These are phyloP conservation scores for Leptodontidium sp. DNA, from an alignment of 2,329 filamentous ascomycete species.

Conservation along the genomic window DNA sequence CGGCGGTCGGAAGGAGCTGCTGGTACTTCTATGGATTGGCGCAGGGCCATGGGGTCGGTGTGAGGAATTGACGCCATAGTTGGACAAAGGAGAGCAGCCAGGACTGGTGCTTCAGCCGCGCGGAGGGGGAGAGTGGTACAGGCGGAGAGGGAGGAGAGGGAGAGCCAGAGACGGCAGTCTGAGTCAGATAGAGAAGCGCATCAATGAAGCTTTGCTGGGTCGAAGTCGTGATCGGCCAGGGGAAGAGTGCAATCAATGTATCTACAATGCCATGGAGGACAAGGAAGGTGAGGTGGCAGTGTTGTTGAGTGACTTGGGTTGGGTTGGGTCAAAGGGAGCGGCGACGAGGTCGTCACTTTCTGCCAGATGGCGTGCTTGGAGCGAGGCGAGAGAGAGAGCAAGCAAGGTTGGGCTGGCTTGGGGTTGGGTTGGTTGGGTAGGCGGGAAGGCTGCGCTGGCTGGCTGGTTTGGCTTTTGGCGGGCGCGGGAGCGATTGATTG, in stretches of 20 bases:
- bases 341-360: slow-evolving; percentile 35
- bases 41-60: slow-evolving; percentile 36
- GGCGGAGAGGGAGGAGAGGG: too few relatives aligned
- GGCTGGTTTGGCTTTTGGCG: not conserved
- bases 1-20: slow-evolving; percentile 23
- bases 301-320: too few relatives aligned
- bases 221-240: slow-evolving; percentile 14
- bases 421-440: too few relatives aligned
- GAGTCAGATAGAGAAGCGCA: slow-evolving; percentile 15
- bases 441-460: not conserved
- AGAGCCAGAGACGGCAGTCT: slow-evolving; percentile 18
- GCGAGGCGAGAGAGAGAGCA: not conserved
- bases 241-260: slow-evolving; percentile 15
- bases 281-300: slow-evolving; percentile 8
- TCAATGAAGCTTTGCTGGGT: slow-evolving; percentile 18
- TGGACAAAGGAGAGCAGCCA: slow-evolving; percentile 15
- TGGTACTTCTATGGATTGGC: slow-evolving; percentile 42
- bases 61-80: slow-evolving; percentile 40
- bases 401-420: slow-evolving; percentile 12
- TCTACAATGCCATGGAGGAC: not conserved
- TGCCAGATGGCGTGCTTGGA: slow-evolving; percentile 35
- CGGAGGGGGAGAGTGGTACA: not conserved
- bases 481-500: too few relatives aligned
- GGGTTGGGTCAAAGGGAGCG: not conserved
- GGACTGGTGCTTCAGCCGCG: slow-evolving; percentile 20